A percentile compares a stretch with the other conserved stretches of the same genome.
Evolutionary conservation across 83 land plant species (phyloP).

Genomic region (Thuja plicata): DNA sequence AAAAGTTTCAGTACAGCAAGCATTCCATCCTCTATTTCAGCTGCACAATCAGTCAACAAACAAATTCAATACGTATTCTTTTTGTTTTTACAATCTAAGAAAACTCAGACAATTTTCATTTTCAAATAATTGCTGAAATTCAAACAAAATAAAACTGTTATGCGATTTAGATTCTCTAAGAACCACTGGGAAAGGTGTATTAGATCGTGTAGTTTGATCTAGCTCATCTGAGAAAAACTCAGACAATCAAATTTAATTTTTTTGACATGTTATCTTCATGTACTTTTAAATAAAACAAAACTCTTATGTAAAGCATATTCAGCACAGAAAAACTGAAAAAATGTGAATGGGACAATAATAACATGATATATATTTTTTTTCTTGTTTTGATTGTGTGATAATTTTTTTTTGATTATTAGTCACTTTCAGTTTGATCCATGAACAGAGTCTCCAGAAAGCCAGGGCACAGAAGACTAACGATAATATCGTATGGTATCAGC

Average conservation of each 20-base stretch:
- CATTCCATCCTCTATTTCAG: not conserved
- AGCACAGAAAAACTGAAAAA: not conserved
- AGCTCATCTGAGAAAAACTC: too few relatives aligned
- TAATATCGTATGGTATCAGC: constrained; percentile 12
- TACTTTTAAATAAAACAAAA: too few relatives aligned
- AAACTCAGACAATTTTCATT: too few relatives aligned
- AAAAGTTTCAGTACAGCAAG: not conserved
- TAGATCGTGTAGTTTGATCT: too few relatives aligned
- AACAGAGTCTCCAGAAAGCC: constrained; percentile 17
- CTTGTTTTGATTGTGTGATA: too few relatives aligned
- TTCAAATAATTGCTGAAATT: too few relatives aligned
- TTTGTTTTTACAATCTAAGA: too few relatives aligned
- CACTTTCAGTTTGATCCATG: not conserved
- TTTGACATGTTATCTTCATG: too few relatives aligned
- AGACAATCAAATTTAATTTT: too few relatives aligned
- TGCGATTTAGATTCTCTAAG: not conserved
- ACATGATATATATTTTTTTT: too few relatives aligned
- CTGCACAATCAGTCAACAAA: not conserved
- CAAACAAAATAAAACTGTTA: too few relatives aligned
- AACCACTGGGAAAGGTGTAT: not conserved
- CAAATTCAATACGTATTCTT: not conserved
- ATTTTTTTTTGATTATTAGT: too few relatives aligned
- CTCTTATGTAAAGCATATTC: not conserved
- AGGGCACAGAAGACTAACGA: constrained; percentile 9
- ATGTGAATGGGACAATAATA: not conserved